A percentile compares a stretch with the other conserved stretches of the same genome.
Evolutionary conservation across 1,284 basidiomycete genomes (phyloP).

Genomic region (Ceratobasidium sp.): DNA sequence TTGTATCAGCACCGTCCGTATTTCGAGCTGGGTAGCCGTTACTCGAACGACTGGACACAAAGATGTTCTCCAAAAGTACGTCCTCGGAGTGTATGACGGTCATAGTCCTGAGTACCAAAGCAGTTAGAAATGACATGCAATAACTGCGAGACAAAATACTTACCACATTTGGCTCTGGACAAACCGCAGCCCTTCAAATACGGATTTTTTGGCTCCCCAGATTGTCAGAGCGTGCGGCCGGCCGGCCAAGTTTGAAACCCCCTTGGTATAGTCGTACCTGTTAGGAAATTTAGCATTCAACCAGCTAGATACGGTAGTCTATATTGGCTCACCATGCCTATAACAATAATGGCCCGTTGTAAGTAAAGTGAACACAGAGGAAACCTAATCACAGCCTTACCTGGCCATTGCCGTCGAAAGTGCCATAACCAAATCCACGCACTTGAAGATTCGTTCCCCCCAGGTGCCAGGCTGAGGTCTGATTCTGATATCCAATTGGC

Average conservation of each 20-base stretch:
- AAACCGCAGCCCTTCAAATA: slow-evolving; percentile 53
- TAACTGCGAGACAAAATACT: background rate
- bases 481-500: slow-evolving; percentile 51
- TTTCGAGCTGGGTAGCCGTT: slow-evolving; percentile 51
- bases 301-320: no score
- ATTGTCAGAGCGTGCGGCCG: slow-evolving; percentile 53
- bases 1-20: slow-evolving; percentile 55
- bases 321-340: no score
- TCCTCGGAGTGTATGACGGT: slow-evolving; percentile 52
- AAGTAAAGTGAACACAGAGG: slow-evolving; percentile 53
- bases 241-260: slow-evolving; percentile 53
- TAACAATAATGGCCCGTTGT: slow-evolving; percentile 51
- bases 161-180: slow-evolving; percentile 56
- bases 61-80: slow-evolving; percentile 54
- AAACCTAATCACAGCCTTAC: slow-evolving; percentile 53
- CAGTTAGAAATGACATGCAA: background rate
- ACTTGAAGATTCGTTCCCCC: slow-evolving; percentile 50
- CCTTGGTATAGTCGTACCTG: slow-evolving; percentile 55
- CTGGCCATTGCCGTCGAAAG: slow-evolving; percentile 53
- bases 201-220: slow-evolving; percentile 52
- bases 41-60: slow-evolving; percentile 54
- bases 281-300: background rate
- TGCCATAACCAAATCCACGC: slow-evolving; percentile 50
- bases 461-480: slow-evolving; percentile 51
- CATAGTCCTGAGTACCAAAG: slow-evolving; percentile 49